phyloP scores from a whole-genome alignment of 1,284 basidiomycete species.

The Limonomyces culmigenus region DNA sequence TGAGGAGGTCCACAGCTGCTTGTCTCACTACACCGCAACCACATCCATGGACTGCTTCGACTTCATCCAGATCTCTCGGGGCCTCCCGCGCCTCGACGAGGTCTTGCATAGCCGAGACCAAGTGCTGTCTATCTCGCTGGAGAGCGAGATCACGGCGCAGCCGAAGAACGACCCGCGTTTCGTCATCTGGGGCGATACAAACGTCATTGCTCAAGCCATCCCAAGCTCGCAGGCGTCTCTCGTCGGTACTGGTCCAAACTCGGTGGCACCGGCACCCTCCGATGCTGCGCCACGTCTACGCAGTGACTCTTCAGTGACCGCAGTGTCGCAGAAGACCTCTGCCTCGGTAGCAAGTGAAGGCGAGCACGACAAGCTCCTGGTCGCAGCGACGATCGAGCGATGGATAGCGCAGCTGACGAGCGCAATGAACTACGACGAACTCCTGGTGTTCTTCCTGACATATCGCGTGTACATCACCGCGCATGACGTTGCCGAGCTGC shows the following conservation, averaged over 20 bases:
- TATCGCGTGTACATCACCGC: constrained; percentile 70
- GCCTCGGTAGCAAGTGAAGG: constrained; percentile 6
- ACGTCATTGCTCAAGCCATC: constrained; percentile 19
- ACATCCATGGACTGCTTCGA: no score
- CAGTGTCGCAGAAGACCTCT: constrained; percentile 6
- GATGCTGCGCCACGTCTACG: constrained; percentile 10
- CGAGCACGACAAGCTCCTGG: constrained; percentile 32
- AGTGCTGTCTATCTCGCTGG: constrained; percentile 48
- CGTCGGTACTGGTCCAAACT: constrained; percentile 31
- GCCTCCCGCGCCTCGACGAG: constrained; percentile 50
- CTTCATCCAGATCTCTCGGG: constrained; percentile 64
- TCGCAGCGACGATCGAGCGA: constrained; percentile 78
- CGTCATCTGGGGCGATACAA: constrained; percentile 69
- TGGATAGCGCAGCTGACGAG: constrained; percentile 83
- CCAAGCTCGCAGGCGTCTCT: constrained; percentile 28
- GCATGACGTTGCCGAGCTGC: constrained; percentile 58
- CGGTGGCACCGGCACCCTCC: constrained; percentile 10
- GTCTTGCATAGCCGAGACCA: constrained; percentile 23
- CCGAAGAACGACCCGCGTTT: constrained; percentile 76
- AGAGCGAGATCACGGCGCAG: constrained; percentile 42
- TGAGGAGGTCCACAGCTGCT: constrained; percentile 31
- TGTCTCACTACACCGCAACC: no score
- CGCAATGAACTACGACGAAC: constrained; percentile 66
- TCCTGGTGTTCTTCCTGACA: constrained; percentile 76
- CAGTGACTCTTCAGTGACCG: no score